These are phyloP conservation scores for Agrocybe pediades DNA, from an alignment of 768 basidiomycete species.

Conservation along the genomic window DNA sequence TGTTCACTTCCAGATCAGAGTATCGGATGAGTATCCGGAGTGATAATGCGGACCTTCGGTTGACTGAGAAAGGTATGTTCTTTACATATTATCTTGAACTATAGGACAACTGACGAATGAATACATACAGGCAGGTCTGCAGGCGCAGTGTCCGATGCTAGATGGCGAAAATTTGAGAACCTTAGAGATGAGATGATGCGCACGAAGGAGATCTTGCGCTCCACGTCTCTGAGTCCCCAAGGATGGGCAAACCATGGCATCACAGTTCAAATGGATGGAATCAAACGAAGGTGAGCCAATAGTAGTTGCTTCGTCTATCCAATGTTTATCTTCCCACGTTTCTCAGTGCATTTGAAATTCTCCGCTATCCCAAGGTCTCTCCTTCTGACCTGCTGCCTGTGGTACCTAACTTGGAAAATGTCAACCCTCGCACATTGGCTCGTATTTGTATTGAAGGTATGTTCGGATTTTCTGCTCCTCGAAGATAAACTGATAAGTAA, in stretches of 20 bases:
- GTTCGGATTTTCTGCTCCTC: constrained; percentile 10
- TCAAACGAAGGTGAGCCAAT: constrained; percentile 38
- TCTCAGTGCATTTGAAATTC: constrained; percentile 72
- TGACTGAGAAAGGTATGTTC: constrained; percentile 71
- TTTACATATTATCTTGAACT: neutral
- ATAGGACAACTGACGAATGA: neutral
- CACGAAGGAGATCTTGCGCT: constrained; percentile 37
- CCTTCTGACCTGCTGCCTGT: constrained; percentile 39
- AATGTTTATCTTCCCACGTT: neutral
- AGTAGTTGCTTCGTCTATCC: no score
- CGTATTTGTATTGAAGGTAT: constrained; percentile 76
- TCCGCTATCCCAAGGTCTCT: constrained; percentile 59
- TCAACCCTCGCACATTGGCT: constrained; percentile 53
- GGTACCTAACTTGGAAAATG: constrained; percentile 49
- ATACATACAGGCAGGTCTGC: constrained; percentile 36
- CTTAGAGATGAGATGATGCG: constrained; percentile 34
- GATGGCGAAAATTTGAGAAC: constrained; percentile 41
- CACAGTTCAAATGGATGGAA: constrained; percentile 45
- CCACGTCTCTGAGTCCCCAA: constrained; percentile 43
- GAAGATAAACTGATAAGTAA: neutral
- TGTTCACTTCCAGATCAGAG: constrained; percentile 92
- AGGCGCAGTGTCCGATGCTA: constrained; percentile 46
- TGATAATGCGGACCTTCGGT: constrained; percentile 85
- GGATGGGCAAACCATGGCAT: constrained; percentile 45
- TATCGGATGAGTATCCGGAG: constrained; percentile 87